Evolutionary conservation across 2,329 filamentous ascomycete species (phyloP), one percentile per base, ranked within the genome.

Genomic region (Botrytis porri): DNA sequence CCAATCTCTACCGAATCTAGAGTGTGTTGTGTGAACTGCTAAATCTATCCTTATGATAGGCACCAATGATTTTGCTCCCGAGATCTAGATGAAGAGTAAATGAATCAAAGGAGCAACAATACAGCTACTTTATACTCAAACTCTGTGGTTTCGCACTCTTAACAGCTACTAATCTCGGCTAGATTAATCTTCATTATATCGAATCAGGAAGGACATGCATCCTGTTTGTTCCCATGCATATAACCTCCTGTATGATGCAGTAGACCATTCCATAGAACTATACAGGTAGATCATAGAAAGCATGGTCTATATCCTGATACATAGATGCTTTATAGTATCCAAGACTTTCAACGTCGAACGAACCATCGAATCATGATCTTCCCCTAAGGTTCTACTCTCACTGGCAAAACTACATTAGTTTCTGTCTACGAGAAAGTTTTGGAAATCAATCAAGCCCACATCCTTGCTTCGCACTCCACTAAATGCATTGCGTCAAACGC

Each of bases 371-470:
- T 54, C 25, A n/a, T 16, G 25, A 7, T 51, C 5, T n/a, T 54
- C n/a, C 16, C 5, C 48, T n/a, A 25, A 16, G 7, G 12, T 54
- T n/a, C 2, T n/a, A 16, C 12, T 25, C 12, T 25, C 1, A 14
- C 16, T 16, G 12, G 25, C 14, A 7, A 54, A 54, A n/a, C 48
- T 54, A 7, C 12, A 16, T n/a, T n/a, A 1, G 25, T 14, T n/a
- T 7, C 12, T 54, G 12, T 54, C 48, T 54, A 7, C 5, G 48
- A 54, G 22, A 54, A 5, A n/a, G 25, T 3, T n/a, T n/a, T n/a
- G 12, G 7, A 51, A 16, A 3, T 14, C 5, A 3, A n/a, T 51
- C 12, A n/a, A n/a, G 25, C 12, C 0, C 0, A n/a, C n/a, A 51
- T n/a, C 2, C 25, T 14, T n/a, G 25, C n/a, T 51, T 51, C 10